Evolutionary conservation across 257 asterid genomes (phyloP), one percentile per base, ranked within the genome.

Genomic region (Lycium ferocissimum): DNA sequence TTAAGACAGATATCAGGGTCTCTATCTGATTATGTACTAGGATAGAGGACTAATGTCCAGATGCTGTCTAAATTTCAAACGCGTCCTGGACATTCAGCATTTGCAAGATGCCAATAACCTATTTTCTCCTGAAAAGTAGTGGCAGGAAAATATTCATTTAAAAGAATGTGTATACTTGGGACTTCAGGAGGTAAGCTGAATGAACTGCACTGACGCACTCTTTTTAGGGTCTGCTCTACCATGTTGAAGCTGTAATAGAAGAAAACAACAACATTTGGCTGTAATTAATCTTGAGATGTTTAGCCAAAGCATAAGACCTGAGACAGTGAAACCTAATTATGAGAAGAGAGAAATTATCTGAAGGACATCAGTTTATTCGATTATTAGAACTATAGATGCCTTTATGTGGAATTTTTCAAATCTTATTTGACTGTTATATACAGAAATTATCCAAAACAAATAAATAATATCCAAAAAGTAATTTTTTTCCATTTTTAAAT

Each of bases 331-430:
- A 53, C 82, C 66, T 33, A 53, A 53, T 53, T 53, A 78, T 78
- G 65, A 78, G 33, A 78, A 33, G 82, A 17, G 66, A 53, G 65
- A 78, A 51, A 53, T 20, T 26, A 78, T 3, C 49, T 4, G 8
- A 33, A 53, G 82, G 26, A 15, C 82, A 78, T 53, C 40, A 76
- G 14, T 7, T 78, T 78, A 54, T 78, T 14, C 26, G 2, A 33
- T 78, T 78, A 78, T 75, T 78, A 78, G 49, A 53, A 78, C 82
- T 78, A 72, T 72, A 45, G 18, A 72, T 72, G 58, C 58, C 10
- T 45, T 72, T 78, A 33, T 1, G 49, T 26, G 26, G 65, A 26
- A 53, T 49, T 49, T 33, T 49, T 2, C 47, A 40, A 26, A 26
- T 26, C 33, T 26, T 26, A 26, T 26, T 26, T 26, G 33, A 26